Evolutionary conservation across 441 rosid species (phyloP).

Genomic region (Croton setiger): DNA sequence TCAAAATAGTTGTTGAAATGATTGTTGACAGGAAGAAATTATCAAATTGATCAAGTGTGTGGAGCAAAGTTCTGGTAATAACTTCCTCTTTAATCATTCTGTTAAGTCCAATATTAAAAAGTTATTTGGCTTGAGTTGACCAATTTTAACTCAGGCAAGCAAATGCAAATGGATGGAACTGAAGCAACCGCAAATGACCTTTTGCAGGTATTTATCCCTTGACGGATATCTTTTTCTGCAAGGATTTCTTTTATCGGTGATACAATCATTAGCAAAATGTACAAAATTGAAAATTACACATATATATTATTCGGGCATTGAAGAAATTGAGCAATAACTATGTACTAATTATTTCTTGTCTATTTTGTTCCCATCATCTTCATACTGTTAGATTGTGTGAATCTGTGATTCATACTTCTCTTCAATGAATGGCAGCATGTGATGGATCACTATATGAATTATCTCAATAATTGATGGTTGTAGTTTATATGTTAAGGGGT

Average conservation of each 20-base stretch:
- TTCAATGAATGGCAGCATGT: not conserved
- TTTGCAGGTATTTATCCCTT: constrained; percentile 47
- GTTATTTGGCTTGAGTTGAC: constrained; percentile 12
- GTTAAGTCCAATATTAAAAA: not conserved
- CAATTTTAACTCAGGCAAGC: constrained; percentile 51
- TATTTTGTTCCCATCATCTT: not conserved
- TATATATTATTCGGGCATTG: not conserved
- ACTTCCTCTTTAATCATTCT: constrained; percentile 13
- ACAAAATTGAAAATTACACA: not conserved
- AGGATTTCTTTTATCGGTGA: not conserved
- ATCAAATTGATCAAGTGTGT: constrained; percentile 65
- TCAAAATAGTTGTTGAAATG: constrained; percentile 10
- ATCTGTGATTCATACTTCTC: not conserved
- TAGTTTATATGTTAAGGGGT: not conserved
- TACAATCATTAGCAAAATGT: not conserved
- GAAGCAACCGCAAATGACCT: constrained; percentile 52
- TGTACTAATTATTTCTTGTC: not conserved
- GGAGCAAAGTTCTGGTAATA: constrained; percentile 82
- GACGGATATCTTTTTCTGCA: not conserved
- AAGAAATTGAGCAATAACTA: constrained; percentile 5
- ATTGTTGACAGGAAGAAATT: constrained; percentile 78
- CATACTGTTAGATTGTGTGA: not conserved
- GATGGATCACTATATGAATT: not conserved
- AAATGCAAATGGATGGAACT: constrained; percentile 42
- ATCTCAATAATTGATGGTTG: not conserved